Evolutionary conservation across 1,284 basidiomycete genomes (phyloP).

Genomic region (Sporisorium iseilematis-ciliati): DNA sequence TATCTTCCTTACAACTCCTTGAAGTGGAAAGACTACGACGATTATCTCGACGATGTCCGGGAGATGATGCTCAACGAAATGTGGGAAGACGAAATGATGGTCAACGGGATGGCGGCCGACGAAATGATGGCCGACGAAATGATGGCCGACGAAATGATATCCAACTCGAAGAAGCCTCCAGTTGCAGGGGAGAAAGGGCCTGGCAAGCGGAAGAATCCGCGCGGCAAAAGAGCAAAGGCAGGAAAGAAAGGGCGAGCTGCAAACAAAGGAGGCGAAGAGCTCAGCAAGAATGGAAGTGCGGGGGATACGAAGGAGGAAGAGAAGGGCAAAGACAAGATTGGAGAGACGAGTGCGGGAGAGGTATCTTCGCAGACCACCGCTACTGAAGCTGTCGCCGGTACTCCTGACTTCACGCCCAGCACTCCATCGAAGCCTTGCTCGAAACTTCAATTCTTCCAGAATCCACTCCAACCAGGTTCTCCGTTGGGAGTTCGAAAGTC

Average conservation of each 20-base stretch:
- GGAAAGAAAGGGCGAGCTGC: neutral
- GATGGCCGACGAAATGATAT: neutral
- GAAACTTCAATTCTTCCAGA: neutral
- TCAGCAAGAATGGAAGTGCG: neutral
- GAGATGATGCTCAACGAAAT: neutral
- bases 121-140: no score
- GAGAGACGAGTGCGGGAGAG: neutral
- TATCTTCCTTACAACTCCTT: conserved; percentile 1
- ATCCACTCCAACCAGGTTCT: neutral
- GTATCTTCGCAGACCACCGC: neutral
- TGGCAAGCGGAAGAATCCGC: neutral
- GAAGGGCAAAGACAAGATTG: conserved; percentile 7
- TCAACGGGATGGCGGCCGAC: no score
- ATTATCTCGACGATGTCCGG: neutral
- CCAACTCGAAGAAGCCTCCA: no score
- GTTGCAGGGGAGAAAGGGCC: no score
- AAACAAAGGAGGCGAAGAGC: neutral
- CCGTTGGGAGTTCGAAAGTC: neutral
- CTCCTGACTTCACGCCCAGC: neutral
- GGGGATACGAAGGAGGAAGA: neutral
- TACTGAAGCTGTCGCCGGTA: no score
- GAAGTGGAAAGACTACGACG: neutral
- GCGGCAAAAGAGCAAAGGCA: neutral
- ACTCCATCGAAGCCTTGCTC: neutral
- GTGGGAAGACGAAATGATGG: no score